phyloP scores from a whole-genome alignment of 139 green algal species.

The Gonium pectorale region DNA sequence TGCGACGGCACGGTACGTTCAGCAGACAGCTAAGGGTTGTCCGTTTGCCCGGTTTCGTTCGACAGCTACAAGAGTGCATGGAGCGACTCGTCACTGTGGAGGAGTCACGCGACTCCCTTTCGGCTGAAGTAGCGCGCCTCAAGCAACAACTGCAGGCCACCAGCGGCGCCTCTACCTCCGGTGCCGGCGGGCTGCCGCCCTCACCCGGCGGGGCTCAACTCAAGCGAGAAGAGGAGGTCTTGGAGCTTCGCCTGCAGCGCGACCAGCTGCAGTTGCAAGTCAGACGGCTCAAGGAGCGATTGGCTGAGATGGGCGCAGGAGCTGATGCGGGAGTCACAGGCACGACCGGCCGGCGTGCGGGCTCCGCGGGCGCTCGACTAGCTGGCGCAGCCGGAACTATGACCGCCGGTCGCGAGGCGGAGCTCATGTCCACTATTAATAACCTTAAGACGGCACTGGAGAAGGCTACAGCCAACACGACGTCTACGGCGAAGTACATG shows the following conservation, averaged over 20 bases:
- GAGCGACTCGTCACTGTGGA: constrained; percentile 56
- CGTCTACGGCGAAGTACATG: constrained; percentile 85
- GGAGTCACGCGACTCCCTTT: constrained; percentile 56
- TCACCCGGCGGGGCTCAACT: constrained; percentile 8
- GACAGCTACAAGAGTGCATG: constrained; percentile 59
- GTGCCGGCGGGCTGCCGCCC: neutral
- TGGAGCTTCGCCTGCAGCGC: constrained; percentile 65
- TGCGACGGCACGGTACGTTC: too few species aligned
- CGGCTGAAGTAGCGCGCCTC: constrained; percentile 54
- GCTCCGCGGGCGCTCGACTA: neutral
- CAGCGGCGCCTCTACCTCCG: neutral
- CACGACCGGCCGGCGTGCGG: neutral
- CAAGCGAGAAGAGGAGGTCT: constrained; percentile 46
- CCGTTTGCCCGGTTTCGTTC: too few species aligned
- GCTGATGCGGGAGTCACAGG: neutral
- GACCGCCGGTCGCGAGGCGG: constrained; percentile 61
- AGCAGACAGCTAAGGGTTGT: too few species aligned
- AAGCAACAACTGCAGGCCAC: neutral
- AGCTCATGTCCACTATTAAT: constrained; percentile 75
- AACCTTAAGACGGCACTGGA: constrained; percentile 82
- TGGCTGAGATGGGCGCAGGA: constrained; percentile 59
- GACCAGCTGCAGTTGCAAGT: constrained; percentile 66
- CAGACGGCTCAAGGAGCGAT: constrained; percentile 52
- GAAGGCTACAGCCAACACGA: constrained; percentile 67
- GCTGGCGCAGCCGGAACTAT: constrained; percentile 2